phyloP scores from a whole-genome alignment of 2,329 filamentous ascomycete genomes.

The Aspergillus hiratsukae region DNA sequence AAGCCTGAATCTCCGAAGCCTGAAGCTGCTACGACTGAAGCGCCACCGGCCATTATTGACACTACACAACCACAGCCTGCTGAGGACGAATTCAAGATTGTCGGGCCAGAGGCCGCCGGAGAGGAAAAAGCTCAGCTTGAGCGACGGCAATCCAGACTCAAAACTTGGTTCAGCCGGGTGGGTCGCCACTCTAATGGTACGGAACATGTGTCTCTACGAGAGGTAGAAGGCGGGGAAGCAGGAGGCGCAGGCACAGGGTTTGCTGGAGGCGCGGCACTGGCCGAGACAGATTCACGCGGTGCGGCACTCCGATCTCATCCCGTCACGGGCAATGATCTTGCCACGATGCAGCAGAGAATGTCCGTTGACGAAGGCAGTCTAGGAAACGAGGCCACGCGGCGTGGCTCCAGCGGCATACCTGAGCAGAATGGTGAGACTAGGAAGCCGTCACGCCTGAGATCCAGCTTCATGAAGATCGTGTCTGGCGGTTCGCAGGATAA shows the following conservation, averaged over 20 bases:
- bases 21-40: background rate
- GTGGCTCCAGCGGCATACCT: conserved; percentile 10
- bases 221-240: background rate
- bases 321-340: conserved; percentile 21
- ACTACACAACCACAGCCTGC: conserved; percentile 4
- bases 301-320: conserved; percentile 32
- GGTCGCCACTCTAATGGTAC: conserved; percentile 25
- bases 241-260: background rate
- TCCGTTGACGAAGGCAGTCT: conserved; percentile 11
- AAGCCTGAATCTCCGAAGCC: background rate
- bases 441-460: conserved; percentile 23
- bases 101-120: conserved; percentile 2
- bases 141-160: conserved; percentile 29
- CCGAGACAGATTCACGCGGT: conserved; percentile 14
- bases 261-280: conserved; percentile 18
- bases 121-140: conserved; percentile 4
- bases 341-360: conserved; percentile 11
- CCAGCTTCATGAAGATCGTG: conserved; percentile 24
- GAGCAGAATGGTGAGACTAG: conserved; percentile 10
- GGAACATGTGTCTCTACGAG: conserved; percentile 9
- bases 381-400: conserved; percentile 10
- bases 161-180: conserved; percentile 31
- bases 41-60: background rate
- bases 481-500: conserved; percentile 16
- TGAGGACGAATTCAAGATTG: conserved; percentile 1